Percentiles rank a stretch among this genome's conserved stretches.
Evolutionary conservation across 2,329 filamentous ascomycete species (phyloP).

Genomic region (Diaporthe sp.): DNA sequence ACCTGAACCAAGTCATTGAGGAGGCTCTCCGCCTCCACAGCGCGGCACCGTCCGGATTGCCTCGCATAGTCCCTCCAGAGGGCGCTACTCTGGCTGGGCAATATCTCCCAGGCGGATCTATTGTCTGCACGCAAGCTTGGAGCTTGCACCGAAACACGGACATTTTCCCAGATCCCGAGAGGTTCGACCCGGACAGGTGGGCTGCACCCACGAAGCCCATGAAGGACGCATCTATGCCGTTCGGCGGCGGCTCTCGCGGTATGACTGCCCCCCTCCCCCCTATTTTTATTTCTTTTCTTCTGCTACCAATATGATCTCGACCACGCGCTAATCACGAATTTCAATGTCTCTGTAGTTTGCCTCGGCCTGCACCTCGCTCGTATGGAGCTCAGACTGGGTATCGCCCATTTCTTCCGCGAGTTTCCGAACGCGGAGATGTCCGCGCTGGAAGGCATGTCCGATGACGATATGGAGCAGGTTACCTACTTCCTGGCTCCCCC

Average conservation of each 20-base stretch:
- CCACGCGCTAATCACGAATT: constrained; percentile 44
- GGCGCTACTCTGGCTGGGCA: constrained; percentile 52
- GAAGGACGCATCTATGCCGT: constrained; percentile 43
- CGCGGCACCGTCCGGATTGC: constrained; percentile 52
- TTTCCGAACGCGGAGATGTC: constrained; percentile 45
- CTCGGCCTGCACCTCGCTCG: constrained; percentile 65
- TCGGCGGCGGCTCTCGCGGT: constrained; percentile 44
- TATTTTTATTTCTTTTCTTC: neutral
- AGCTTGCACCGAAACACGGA: constrained; percentile 56
- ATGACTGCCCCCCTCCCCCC: constrained; percentile 16
- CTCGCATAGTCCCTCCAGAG: constrained; percentile 50
- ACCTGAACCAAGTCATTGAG: constrained; percentile 54
- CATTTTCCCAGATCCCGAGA: constrained; percentile 53
- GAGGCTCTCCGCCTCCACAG: constrained; percentile 58
- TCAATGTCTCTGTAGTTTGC: constrained; percentile 56
- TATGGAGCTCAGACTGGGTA: constrained; percentile 61
- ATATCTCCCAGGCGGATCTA: constrained; percentile 51
- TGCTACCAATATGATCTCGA: neutral
- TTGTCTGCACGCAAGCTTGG: constrained; percentile 55
- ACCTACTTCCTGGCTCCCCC: constrained; percentile 44
- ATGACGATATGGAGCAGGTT: constrained; percentile 43
- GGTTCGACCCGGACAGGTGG: constrained; percentile 52
- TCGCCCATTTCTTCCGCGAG: constrained; percentile 58
- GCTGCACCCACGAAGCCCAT: constrained; percentile 42
- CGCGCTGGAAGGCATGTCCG: constrained; percentile 41